Conservation (phyloP, 139 green algal genomes). For the Pseudopediastrum boryanum region DNA sequence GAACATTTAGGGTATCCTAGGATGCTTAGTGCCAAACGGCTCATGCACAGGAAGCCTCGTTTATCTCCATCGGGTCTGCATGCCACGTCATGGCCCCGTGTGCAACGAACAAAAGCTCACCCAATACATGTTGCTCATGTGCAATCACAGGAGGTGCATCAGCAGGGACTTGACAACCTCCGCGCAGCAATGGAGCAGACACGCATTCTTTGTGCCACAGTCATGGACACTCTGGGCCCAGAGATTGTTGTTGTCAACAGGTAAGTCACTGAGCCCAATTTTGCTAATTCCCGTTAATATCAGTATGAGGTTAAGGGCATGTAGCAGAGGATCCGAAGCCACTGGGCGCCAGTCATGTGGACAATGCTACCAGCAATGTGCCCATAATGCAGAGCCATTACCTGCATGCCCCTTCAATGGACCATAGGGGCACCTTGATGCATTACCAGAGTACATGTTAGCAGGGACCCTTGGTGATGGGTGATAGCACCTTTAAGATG, state of each 20-base stretch:
- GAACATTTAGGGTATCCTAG: not conserved
- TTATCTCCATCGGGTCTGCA: not conserved
- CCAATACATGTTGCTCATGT: not conserved
- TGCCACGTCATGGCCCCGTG: not conserved
- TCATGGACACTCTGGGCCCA: constrained; percentile 80
- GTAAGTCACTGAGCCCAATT: too few relatives aligned
- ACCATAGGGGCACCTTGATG: too few relatives aligned
- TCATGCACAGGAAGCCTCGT: too few relatives aligned
- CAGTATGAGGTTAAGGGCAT: too few relatives aligned
- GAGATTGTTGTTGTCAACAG: constrained; percentile 71
- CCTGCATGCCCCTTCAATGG: too few relatives aligned
- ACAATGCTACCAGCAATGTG: not conserved
- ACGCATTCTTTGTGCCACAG: constrained; percentile 74
- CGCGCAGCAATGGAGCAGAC: constrained; percentile 66
- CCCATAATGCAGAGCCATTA: not conserved
- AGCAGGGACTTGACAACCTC: constrained; percentile 74
- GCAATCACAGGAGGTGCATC: constrained; percentile 65
- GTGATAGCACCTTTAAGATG: too few relatives aligned
- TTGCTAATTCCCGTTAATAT: too few relatives aligned
- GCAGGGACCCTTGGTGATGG: too few relatives aligned
- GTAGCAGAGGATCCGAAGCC: too few relatives aligned
- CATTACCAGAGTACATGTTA: too few relatives aligned
- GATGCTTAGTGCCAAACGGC: not conserved
- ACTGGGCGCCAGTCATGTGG: not conserved
- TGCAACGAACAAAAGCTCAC: not conserved